Evolutionary conservation across 805 yeast genomes (phyloP).

Genomic region (Candida chilensis): DNA sequence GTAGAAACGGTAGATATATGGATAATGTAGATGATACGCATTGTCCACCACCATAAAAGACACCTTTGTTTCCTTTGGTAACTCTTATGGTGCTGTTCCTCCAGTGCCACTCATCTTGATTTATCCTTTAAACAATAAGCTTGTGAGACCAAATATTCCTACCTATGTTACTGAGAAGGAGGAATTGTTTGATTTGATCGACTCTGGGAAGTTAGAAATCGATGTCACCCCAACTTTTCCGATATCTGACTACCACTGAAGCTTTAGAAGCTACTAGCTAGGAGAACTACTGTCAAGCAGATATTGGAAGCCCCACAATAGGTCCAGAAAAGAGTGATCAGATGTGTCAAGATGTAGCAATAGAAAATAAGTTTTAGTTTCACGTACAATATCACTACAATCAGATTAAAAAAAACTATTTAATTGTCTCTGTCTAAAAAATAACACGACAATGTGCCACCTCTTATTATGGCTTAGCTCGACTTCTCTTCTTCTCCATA

Average conservation of each 20-base stretch:
- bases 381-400: too few relatives aligned
- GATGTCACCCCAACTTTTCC: slow-evolving; percentile 46
- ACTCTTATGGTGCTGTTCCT: slow-evolving; percentile 77
- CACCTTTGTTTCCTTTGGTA: slow-evolving; percentile 69
- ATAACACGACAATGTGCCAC: too few relatives aligned
- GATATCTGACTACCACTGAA: slow-evolving; percentile 52
- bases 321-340: too few relatives aligned
- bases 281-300: slow-evolving; percentile 72
- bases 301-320: slow-evolving; percentile 44
- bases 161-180: slow-evolving; percentile 45
- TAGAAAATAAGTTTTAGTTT: too few relatives aligned
- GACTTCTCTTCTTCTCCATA: slow-evolving; percentile 1
- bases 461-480: too few relatives aligned
- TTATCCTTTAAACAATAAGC: slow-evolving; percentile 51
- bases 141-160: slow-evolving; percentile 55
- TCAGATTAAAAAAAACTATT: too few relatives aligned
- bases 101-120: slow-evolving; percentile 48
- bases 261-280: slow-evolving; percentile 55
- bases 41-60: slow-evolving; percentile 75
- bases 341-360: too few relatives aligned
- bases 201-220: slow-evolving; percentile 39
- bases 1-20: too few relatives aligned
- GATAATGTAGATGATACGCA: too few relatives aligned
- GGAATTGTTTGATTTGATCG: slow-evolving; percentile 37
- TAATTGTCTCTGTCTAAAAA: too few relatives aligned